Percentiles rank a stretch among this genome's conserved stretches.
Conservation (phyloP, 2,329 filamentous ascomycete genomes). For the Fusarium sp. region DNA sequence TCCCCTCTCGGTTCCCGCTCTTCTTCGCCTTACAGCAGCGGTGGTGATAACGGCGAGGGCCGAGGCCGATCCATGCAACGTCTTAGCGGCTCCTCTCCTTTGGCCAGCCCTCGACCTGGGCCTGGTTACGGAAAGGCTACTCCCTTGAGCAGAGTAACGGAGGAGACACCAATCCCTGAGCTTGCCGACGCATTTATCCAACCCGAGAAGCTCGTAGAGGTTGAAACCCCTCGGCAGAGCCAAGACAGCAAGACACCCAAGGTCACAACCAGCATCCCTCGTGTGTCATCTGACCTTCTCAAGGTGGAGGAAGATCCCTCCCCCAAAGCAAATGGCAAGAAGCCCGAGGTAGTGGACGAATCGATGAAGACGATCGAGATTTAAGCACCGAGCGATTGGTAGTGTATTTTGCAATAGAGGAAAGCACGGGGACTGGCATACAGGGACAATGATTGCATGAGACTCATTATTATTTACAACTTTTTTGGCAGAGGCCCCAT, state of each 20-base stretch:
- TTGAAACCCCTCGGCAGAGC: slow-evolving; percentile 66
- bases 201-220: slow-evolving; percentile 67
- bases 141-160: slow-evolving; percentile 79
- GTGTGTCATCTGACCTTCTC: slow-evolving; percentile 53
- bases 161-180: slow-evolving; percentile 68
- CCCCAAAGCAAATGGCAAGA: slow-evolving; percentile 57
- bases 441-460: slow-evolving; percentile 49
- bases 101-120: slow-evolving; percentile 70
- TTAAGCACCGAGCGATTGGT: slow-evolving; percentile 49
- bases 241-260: slow-evolving; percentile 56
- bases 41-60: slow-evolving; percentile 70
- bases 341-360: slow-evolving; percentile 60
- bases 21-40: slow-evolving; percentile 74
- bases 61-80: slow-evolving; percentile 80
- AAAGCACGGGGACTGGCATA: slow-evolving; percentile 47
- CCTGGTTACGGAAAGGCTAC: slow-evolving; percentile 72
- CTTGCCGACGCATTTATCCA: slow-evolving; percentile 56
- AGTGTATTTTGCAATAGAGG: slow-evolving; percentile 41
- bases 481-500: slow-evolving; percentile 59
- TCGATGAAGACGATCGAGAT: slow-evolving; percentile 74
- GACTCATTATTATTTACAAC: slow-evolving; percentile 45
- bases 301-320: slow-evolving; percentile 46
- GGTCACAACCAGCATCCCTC: slow-evolving; percentile 52
- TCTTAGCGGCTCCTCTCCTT: slow-evolving; percentile 73
- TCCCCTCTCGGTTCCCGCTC: slow-evolving; percentile 64